Evolutionary conservation across 2,329 filamentous ascomycete genomes (phyloP).

Genomic region (Colletotrichum karsti): DNA sequence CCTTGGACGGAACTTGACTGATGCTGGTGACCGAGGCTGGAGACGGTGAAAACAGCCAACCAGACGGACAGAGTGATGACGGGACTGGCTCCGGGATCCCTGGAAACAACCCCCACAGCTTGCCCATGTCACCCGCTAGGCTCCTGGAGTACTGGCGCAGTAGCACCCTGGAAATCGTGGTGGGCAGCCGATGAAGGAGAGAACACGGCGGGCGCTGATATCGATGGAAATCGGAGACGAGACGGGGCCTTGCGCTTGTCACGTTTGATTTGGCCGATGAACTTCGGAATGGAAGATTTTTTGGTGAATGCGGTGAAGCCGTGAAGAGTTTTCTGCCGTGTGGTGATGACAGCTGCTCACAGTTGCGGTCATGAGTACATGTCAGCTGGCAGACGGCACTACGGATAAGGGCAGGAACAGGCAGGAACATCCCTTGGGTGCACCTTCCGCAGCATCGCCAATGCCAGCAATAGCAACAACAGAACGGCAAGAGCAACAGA

Average conservation of each 20-base stretch:
- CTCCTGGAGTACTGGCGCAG: too few species aligned
- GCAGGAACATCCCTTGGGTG: neutral
- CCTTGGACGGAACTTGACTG: neutral
- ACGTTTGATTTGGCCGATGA: neutral
- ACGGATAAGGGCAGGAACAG: neutral
- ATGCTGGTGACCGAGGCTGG: neutral
- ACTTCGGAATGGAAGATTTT: neutral
- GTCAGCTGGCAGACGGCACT: neutral
- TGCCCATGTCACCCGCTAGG: neutral
- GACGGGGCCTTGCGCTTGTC: neutral
- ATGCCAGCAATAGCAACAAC: neutral
- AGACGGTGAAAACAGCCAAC: neutral
- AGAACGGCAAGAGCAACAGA: neutral
- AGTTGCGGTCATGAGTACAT: too few species aligned
- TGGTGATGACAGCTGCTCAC: neutral
- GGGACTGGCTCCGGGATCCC: conserved; percentile 23
- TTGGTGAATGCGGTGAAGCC: neutral
- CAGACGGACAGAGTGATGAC: neutral
- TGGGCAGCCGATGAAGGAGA: neutral
- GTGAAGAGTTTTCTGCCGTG: neutral
- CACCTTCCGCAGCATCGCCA: neutral
- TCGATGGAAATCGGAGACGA: conserved; percentile 14
- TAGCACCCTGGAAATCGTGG: neutral
- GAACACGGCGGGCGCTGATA: neutral
- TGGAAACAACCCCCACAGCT: neutral